A percentile compares a stretch with the other conserved stretches of the same genome.
These are phyloP conservation scores for Nakazawaea populi DNA, from an alignment of 805 yeast genomes.

Conservation along the genomic window DNA sequence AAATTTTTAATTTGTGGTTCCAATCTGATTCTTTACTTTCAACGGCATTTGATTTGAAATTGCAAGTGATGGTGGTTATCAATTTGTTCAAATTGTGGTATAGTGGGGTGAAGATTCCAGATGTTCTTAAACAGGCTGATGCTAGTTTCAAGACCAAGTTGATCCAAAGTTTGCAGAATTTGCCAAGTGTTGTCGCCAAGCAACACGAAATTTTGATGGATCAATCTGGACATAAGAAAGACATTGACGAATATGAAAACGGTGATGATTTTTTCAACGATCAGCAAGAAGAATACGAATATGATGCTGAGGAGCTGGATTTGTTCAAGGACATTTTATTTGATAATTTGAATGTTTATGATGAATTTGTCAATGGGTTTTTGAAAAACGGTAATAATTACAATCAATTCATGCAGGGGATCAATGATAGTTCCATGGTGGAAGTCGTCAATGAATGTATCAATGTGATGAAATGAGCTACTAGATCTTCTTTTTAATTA, in stretches of 20 bases:
- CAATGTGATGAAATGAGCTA: slow-evolving; percentile 2
- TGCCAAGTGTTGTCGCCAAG: slow-evolving; percentile 45
- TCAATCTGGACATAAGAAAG: slow-evolving; percentile 28
- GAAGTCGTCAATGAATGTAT: slow-evolving; percentile 7
- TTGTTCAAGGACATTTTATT: slow-evolving; percentile 24
- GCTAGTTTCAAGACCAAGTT: slow-evolving; percentile 26
- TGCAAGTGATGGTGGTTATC: slow-evolving; percentile 42
- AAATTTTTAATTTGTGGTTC: slow-evolving; percentile 43
- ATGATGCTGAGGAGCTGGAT: slow-evolving; percentile 16
- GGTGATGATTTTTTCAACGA: slow-evolving; percentile 18
- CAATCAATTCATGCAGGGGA: slow-evolving; percentile 4
- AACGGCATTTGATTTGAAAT: slow-evolving; percentile 50
- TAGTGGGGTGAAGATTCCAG: slow-evolving; percentile 19
- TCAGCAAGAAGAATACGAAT: slow-evolving; percentile 19
- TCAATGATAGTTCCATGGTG: background rate
- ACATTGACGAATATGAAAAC: slow-evolving; percentile 18
- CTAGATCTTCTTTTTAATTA: background rate
- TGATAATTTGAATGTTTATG: slow-evolving; percentile 25
- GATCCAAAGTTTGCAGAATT: slow-evolving; percentile 33
- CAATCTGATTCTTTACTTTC: slow-evolving; percentile 35
- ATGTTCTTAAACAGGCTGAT: slow-evolving; percentile 24
- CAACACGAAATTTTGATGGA: slow-evolving; percentile 36
- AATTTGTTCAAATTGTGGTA: slow-evolving; percentile 32
- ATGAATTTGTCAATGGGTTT: slow-evolving; percentile 18
- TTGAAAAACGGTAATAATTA: slow-evolving; percentile 6